Base-by-base conservation (phyloP, 805 yeast species). In the Pichia rugopelliculosa region DNA sequence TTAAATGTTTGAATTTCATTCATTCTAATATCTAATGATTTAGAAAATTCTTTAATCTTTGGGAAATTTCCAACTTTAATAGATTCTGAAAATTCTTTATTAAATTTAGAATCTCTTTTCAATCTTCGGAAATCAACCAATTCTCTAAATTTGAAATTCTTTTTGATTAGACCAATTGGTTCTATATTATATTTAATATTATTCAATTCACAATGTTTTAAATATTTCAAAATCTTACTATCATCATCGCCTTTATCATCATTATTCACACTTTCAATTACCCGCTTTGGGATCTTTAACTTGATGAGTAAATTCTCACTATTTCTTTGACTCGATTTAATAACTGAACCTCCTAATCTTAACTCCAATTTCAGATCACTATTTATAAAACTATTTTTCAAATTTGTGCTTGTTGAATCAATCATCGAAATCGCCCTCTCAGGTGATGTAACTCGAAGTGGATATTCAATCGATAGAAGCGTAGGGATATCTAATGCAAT, bases 41-140 rank as follows among this genome's bases (percentile, higher is more conserved):
- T 61, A 4, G 73, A 68, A 41, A 79, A 64, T 8, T 59, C 49
- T 45, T 67, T 67, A 49, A 79, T 74, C 26, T 68, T 59, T 2
- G 59, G 59, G 22, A 72, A 62, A 53, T 76, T 63, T 8, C 79
- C 75, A 0, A 61, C 50, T 36, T 68, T 68, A 4, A 81, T 55
- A 2, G 81, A 69, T 1, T 56, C 47, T 33, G 66, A 56, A 42
- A 76, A 64, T 21, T 59, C 69, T 8, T 63, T 53, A 1, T 76
- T 72, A 51, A 80, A 76, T 2, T 68, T 61, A 13, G 84, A 82
- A 55, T 77, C 74, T 43, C 74, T 75, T 12, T 88, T 76, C 27
- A 77, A 69, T 53, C 77, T 75, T 62, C 93, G 98, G 62, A 88
- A 91, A 65, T 90, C 98, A 0, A 91, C 82, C 74, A 89, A 77